Percentiles rank a stretch among this genome's conserved stretches.
These are phyloP conservation scores for Cryptococcus deneoformans DNA, from an alignment of 1,284 basidiomycete species.

Conservation along the genomic window DNA sequence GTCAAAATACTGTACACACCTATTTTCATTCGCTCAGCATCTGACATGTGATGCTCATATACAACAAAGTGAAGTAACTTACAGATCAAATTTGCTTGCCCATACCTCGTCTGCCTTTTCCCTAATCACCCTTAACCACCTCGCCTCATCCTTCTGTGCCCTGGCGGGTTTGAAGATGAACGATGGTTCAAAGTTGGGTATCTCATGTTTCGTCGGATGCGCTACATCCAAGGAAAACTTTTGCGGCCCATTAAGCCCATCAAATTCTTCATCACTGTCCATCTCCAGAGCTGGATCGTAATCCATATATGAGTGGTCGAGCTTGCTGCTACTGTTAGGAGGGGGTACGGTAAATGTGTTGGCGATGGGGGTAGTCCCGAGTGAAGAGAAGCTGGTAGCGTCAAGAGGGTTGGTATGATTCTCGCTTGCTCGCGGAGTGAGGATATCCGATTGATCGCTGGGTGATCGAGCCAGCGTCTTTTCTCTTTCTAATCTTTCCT, in stretches of 20 bases:
- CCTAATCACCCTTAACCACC: slow-evolving; percentile 44
- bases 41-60: neutral
- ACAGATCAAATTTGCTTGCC: slow-evolving; percentile 45
- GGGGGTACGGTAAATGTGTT: slow-evolving; percentile 9
- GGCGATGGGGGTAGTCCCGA: neutral
- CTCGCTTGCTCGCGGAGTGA: slow-evolving; percentile 24
- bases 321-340: neutral
- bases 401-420: slow-evolving; percentile 13
- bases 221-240: slow-evolving; percentile 27
- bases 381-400: neutral
- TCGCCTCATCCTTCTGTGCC: slow-evolving; percentile 45
- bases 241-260: slow-evolving; percentile 6
- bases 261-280: slow-evolving; percentile 36
- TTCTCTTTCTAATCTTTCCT: neutral
- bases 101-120: slow-evolving; percentile 36
- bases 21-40: slow-evolving; percentile 6
- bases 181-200: slow-evolving; percentile 31
- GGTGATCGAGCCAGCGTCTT: slow-evolving; percentile 2
- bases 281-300: slow-evolving; percentile 39
- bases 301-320: slow-evolving; percentile 13
- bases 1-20: slow-evolving; percentile 48
- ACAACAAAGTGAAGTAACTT: slow-evolving; percentile 9
- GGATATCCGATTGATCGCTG: slow-evolving; percentile 6
- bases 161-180: slow-evolving; percentile 42
- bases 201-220: slow-evolving; percentile 19